A percentile compares a stretch with the other conserved stretches of the same genome.
Conservation (phyloP, 371 early-diverging fungal genomes). For the Mortierella sp. region DNA sequence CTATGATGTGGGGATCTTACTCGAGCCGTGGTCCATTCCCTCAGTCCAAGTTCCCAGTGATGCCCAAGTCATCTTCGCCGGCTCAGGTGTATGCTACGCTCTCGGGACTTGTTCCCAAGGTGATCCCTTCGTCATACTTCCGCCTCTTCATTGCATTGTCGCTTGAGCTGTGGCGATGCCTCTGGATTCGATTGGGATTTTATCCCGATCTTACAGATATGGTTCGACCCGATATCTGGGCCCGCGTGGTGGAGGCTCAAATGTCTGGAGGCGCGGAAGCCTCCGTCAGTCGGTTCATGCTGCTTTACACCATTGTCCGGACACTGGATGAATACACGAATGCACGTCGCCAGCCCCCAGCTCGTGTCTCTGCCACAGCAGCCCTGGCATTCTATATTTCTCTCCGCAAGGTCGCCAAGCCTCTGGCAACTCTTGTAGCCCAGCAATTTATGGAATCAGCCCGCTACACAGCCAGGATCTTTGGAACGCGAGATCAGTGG, state of each 20-base stretch:
- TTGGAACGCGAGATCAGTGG: conserved; percentile 41
- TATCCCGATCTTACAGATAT: conserved; percentile 50
- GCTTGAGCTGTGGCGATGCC: conserved; percentile 49
- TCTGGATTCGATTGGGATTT: conserved; percentile 49
- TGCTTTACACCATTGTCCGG: conserved; percentile 47
- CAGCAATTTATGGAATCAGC: conserved; percentile 54
- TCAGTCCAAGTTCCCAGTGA: conserved; percentile 43
- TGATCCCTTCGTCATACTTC: conserved; percentile 39
- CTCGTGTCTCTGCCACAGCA: conserved; percentile 50
- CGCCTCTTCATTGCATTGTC: conserved; percentile 39
- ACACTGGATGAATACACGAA: conserved; percentile 53
- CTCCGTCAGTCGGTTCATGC: conserved; percentile 46
- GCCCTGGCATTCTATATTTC: conserved; percentile 49
- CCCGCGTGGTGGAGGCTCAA: conserved; percentile 45
- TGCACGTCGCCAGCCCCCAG: conserved; percentile 50
- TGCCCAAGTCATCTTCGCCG: conserved; percentile 43
- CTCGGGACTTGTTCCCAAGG: conserved; percentile 33
- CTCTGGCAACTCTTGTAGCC: conserved; percentile 46
- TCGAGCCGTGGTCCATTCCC: conserved; percentile 39
- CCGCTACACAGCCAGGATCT: conserved; percentile 47
- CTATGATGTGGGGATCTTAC: conserved; percentile 45
- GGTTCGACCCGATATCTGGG: conserved; percentile 54
- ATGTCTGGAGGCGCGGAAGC: conserved; percentile 49
- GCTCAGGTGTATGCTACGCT: conserved; percentile 32
- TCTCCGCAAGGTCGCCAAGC: conserved; percentile 38